phyloP scores from a whole-genome alignment of 2,329 filamentous ascomycete genomes.

The Aspergillus candidus region DNA sequence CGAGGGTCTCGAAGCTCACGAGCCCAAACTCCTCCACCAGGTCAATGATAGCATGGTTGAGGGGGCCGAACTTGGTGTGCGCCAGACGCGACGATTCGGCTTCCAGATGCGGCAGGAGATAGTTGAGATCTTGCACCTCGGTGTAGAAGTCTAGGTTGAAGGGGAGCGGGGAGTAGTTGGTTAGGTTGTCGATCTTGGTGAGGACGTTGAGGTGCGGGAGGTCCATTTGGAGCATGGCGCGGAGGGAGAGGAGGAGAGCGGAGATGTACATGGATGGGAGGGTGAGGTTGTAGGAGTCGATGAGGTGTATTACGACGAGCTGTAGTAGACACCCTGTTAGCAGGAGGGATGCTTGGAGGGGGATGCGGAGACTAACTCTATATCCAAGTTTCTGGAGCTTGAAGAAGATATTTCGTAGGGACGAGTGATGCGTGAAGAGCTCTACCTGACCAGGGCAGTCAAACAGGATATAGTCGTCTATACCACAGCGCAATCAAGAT shows the following conservation, averaged over 20 bases:
- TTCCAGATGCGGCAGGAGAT: conserved; percentile 74
- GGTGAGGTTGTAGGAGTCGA: conserved; percentile 89
- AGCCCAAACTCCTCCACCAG: conserved; percentile 86
- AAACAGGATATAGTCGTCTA: conserved; percentile 86
- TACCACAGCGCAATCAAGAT: not conserved
- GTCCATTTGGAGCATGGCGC: conserved; percentile 97
- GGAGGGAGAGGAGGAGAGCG: conserved; percentile 83
- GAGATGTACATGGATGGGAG: conserved; percentile 93
- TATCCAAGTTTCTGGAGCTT: conserved; percentile 85
- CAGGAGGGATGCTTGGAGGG: not conserved
- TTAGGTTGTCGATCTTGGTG: conserved; percentile 94
- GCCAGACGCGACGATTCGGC: conserved; percentile 66
- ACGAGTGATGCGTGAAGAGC: conserved; percentile 91
- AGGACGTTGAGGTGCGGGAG: conserved; percentile 93
- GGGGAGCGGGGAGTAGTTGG: conserved; percentile 74
- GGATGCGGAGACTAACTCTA: conserved; percentile 56
- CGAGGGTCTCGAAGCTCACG: conserved; percentile 86
- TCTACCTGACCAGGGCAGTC: conserved; percentile 97
- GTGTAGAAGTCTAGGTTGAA: conserved; percentile 98
- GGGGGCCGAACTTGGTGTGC: conserved; percentile 69
- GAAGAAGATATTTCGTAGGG: conserved; percentile 85
- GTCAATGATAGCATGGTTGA: conserved; percentile 81
- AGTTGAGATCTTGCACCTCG: conserved; percentile 86
- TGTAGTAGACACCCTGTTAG: conserved; percentile 39
- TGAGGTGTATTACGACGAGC: conserved; percentile 89